Conservation (phyloP, 2,329 filamentous ascomycete genomes). For the Paecilomyces sp. region DNA sequence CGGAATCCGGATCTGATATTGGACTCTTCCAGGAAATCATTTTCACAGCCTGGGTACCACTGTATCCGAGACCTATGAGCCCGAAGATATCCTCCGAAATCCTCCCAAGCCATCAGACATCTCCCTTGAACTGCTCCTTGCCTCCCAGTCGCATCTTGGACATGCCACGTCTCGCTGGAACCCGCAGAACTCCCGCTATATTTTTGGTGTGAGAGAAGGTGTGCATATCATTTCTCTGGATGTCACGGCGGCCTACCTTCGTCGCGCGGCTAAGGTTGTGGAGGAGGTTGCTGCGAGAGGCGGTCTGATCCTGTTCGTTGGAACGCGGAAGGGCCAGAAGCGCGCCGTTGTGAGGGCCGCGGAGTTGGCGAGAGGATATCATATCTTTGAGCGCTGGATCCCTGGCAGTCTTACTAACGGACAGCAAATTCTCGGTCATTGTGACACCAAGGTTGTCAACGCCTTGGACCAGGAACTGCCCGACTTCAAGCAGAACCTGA, state of each 20-base stretch:
- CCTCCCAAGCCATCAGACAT: constrained; percentile 74
- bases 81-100: constrained; percentile 46
- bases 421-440: constrained; percentile 72
- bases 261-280: constrained; percentile 88
- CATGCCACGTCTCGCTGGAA: constrained; percentile 92
- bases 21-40: constrained; percentile 15
- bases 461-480: constrained; percentile 57
- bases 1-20: neutral
- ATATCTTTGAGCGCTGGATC: constrained; percentile 89
- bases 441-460: constrained; percentile 68
- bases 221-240: constrained; percentile 93
- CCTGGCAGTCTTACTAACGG: constrained; percentile 90
- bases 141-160: constrained; percentile 80
- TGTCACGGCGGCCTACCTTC: constrained; percentile 76
- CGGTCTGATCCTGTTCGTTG: constrained; percentile 84
- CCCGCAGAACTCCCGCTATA: constrained; percentile 86
- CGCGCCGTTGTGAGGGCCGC: constrained; percentile 75
- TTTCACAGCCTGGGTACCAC: constrained; percentile 26
- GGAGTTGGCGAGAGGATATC: constrained; percentile 68
- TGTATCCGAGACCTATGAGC: constrained; percentile 20
- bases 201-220: constrained; percentile 79
- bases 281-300: constrained; percentile 76
- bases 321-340: constrained; percentile 75
- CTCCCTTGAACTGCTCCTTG: constrained; percentile 83
- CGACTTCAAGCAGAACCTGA: constrained; percentile 61